phyloP scores from a whole-genome alignment of 345 rosid genomes.

The Cardiospermum halicacabum region DNA sequence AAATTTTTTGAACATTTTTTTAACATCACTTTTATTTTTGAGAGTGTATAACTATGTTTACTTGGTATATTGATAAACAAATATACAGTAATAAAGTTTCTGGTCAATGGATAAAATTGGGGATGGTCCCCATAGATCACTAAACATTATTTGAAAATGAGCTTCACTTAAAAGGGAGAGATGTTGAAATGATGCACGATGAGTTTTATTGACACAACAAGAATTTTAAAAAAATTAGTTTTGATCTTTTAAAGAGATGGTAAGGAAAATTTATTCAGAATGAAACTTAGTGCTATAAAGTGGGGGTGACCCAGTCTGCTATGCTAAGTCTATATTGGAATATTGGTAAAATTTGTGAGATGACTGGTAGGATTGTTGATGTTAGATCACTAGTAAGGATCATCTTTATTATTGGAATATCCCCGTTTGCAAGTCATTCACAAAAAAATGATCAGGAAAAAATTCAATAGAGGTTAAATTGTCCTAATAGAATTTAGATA shows the following conservation, averaged over 20 bases:
- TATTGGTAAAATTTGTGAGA: neutral
- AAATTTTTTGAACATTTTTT: neutral
- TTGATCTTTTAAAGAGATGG: too few species aligned
- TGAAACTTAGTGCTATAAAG: too few species aligned
- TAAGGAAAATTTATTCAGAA: too few species aligned
- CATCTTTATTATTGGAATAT: neutral
- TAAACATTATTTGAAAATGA: neutral
- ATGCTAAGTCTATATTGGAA: neutral
- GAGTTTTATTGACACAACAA: too few species aligned
- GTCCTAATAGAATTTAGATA: conserved; percentile 2
- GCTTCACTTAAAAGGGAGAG: neutral
- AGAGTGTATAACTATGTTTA: conserved; percentile 11
- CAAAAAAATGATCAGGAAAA: neutral
- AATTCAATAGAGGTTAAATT: conserved; percentile 4
- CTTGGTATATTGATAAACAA: conserved; percentile 2
- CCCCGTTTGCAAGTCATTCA: conserved; percentile 1
- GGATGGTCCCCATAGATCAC: neutral
- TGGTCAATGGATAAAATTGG: neutral
- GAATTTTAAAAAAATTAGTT: too few species aligned
- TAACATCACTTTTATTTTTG: neutral
- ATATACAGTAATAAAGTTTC: neutral
- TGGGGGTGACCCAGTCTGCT: too few species aligned
- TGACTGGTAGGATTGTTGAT: too few species aligned
- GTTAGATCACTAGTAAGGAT: neutral
- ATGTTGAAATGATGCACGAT: too few species aligned